phyloP scores from a whole-genome alignment of 805 yeast genomes.

The Yarrowia divulgata region DNA sequence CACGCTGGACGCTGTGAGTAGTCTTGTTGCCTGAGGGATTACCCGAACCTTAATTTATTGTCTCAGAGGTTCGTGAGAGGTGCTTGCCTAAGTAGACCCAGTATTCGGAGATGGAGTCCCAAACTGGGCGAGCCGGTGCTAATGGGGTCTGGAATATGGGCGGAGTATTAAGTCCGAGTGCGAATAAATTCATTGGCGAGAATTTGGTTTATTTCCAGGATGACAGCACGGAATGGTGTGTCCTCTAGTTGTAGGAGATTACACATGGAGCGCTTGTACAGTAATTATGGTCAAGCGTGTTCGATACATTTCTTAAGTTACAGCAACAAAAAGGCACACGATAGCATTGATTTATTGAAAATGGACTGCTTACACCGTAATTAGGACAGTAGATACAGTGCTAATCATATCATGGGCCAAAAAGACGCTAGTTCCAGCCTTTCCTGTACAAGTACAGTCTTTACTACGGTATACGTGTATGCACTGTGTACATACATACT shows the following conservation, averaged over 20 bases:
- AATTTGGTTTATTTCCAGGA: too few species aligned
- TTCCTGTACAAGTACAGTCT: not conserved
- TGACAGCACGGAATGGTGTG: too few species aligned
- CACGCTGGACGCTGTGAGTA: slow-evolving; percentile 7
- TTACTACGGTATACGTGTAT: not conserved
- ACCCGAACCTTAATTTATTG: slow-evolving; percentile 35
- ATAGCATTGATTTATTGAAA: too few species aligned
- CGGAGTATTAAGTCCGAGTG: not conserved
- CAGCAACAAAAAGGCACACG: too few species aligned
- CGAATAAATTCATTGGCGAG: too few species aligned
- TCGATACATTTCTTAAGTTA: too few species aligned
- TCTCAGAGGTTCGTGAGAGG: not conserved
- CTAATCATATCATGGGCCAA: not conserved
- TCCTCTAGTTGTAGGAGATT: too few species aligned
- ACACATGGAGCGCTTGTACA: too few species aligned
- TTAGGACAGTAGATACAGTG: not conserved
- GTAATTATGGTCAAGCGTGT: too few species aligned
- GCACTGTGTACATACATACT: too few species aligned
- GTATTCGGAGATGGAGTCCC: slow-evolving; percentile 10
- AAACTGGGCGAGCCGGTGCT: not conserved
- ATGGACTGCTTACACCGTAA: too few species aligned
- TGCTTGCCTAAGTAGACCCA: not conserved
- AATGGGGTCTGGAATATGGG: not conserved
- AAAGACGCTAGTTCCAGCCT: slow-evolving; percentile 7
- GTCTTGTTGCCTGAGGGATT: slow-evolving; percentile 30